Conservation (phyloP, 257 asterid genomes). For the Plantago ovata region DNA sequence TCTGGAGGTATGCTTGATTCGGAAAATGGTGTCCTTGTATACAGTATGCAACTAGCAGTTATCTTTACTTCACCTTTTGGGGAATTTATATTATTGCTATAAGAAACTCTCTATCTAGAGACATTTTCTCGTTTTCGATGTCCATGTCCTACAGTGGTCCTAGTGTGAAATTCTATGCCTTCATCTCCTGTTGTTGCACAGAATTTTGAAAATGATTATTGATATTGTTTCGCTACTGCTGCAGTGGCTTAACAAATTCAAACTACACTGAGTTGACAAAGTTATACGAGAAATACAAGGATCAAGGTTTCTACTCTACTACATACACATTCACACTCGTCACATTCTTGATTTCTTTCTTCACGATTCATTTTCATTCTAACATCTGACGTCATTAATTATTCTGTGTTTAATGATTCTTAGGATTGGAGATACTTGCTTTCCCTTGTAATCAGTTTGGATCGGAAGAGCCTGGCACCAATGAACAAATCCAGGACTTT, state of each 20-base stretch:
- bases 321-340: not conserved
- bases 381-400: not conserved
- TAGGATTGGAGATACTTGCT: conserved; percentile 91
- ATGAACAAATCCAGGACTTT: conserved; percentile 70
- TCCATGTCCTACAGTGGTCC: too few species aligned
- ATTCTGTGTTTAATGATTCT: not conserved
- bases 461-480: conserved; percentile 86
- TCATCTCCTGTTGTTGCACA: too few species aligned
- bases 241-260: conserved; percentile 83
- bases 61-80: too few species aligned
- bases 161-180: too few species aligned
- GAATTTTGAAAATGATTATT: not conserved
- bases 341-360: not conserved
- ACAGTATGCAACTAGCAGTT: too few species aligned
- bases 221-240: conserved; percentile 21
- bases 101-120: too few species aligned
- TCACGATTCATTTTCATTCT: too few species aligned
- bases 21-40: too few species aligned
- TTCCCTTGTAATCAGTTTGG: conserved; percentile 97
- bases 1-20: too few species aligned
- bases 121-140: too few species aligned
- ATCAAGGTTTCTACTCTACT: conserved; percentile 46
- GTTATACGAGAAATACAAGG: conserved; percentile 69
- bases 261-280: conserved; percentile 69
- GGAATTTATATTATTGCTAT: too few species aligned